phyloP scores from a whole-genome alignment of 2,329 filamentous ascomycete genomes.

The Dactylonectria macrodidyma region DNA sequence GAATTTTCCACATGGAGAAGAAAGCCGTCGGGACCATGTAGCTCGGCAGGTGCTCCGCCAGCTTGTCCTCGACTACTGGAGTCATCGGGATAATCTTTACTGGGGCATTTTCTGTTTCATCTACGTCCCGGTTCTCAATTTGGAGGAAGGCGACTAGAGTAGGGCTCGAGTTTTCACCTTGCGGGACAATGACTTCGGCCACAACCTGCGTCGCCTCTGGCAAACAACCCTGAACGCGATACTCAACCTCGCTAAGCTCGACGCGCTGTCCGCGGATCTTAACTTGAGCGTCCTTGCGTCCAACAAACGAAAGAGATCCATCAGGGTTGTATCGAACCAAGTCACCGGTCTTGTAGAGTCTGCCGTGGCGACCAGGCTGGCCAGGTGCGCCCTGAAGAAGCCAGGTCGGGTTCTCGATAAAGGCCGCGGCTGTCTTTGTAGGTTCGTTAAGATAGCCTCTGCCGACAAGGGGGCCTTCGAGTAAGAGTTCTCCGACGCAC shows the following conservation, averaged over 20 bases:
- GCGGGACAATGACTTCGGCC: conserved; percentile 23
- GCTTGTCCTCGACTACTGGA: conserved; percentile 5
- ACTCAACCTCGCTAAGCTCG: conserved; percentile 58
- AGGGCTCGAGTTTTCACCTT: conserved; percentile 13
- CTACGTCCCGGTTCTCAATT: not conserved
- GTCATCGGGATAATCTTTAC: not conserved
- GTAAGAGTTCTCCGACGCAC: conserved; percentile 23
- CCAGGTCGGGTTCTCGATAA: not conserved
- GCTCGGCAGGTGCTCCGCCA: conserved; percentile 24
- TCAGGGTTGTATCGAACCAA: conserved; percentile 59
- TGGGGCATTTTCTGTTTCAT: not conserved
- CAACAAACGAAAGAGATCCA: conserved; percentile 59
- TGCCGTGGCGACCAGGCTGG: conserved; percentile 9
- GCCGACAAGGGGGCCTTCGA: conserved; percentile 14
- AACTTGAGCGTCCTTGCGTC: conserved; percentile 70
- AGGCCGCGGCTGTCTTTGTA: not conserved
- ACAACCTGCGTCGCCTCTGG: conserved; percentile 8
- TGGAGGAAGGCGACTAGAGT: conserved; percentile 21
- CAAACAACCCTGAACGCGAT: conserved; percentile 19
- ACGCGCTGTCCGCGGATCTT: conserved; percentile 71
- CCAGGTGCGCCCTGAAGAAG: not conserved
- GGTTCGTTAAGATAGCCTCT: conserved; percentile 3
- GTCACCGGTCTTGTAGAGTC: conserved; percentile 63
- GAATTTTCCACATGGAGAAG: conserved; percentile 30
- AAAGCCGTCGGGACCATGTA: conserved; percentile 41